phyloP scores from a whole-genome alignment of 768 basidiomycete genomes.

The Tricholoma furcatifolium region DNA sequence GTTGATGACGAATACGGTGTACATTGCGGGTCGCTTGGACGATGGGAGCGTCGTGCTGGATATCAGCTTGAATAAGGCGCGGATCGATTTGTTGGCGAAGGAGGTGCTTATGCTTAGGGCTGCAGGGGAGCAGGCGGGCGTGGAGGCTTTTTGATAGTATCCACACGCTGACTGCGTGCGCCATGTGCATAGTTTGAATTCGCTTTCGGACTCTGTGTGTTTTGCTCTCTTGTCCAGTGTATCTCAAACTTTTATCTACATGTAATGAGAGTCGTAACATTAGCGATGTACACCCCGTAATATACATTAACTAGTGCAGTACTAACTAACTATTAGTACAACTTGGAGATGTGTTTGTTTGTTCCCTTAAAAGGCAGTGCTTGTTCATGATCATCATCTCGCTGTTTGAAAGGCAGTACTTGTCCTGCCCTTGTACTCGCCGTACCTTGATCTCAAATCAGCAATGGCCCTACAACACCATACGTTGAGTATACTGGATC shows the following conservation, averaged over 20 bases:
- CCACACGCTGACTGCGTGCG: no score
- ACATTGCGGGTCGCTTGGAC: slow-evolving; percentile 36
- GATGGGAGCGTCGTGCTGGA: slow-evolving; percentile 41
- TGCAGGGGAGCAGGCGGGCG: not conserved
- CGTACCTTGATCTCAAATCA: not conserved
- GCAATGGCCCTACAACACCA: not conserved
- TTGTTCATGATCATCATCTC: not conserved
- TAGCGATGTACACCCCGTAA: no score
- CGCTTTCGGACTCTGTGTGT: no score
- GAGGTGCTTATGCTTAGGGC: slow-evolving; percentile 21
- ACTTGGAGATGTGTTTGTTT: no score
- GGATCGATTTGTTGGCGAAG: slow-evolving; percentile 27
- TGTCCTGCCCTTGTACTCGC: not conserved
- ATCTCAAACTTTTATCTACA: no score
- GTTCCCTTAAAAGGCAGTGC: no score
- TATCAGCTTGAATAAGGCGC: slow-evolving; percentile 29
- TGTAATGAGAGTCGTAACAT: no score
- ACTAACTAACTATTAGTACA: no score
- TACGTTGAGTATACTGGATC: not conserved
- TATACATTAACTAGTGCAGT: no score
- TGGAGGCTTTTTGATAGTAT: not conserved
- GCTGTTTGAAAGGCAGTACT: not conserved
- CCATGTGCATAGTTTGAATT: no score
- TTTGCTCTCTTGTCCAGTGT: no score
- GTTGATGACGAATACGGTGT: slow-evolving; percentile 34